Conservation (phyloP, 352 stramenopile genomes). For the Saprolegnia diclina region DNA sequence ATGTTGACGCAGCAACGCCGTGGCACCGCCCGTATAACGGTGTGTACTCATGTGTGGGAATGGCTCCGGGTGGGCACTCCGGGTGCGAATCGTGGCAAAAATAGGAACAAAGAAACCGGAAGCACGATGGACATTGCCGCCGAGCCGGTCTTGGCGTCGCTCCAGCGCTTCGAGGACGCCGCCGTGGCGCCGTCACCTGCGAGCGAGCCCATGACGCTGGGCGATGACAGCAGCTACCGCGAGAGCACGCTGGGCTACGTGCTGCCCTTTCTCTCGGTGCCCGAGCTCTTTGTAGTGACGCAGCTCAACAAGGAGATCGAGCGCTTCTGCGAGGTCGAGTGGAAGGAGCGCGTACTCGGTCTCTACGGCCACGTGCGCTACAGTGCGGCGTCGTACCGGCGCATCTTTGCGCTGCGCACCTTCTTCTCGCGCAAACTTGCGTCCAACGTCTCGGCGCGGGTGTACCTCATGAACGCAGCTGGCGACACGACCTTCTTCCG, state of each 20-base stretch:
- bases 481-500: conserved; percentile 67
- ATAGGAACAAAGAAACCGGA: conserved; percentile 5
- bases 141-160: background rate
- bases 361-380: conserved; percentile 12
- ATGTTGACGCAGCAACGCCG: too few relatives aligned
- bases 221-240: background rate
- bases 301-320: conserved; percentile 25
- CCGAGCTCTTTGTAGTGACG: conserved; percentile 12
- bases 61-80: background rate
- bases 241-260: conserved; percentile 23
- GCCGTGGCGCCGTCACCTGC: background rate
- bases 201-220: background rate
- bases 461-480: conserved; percentile 80
- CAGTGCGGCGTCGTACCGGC: background rate
- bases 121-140: background rate
- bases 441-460: conserved; percentile 48
- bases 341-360: conserved; percentile 12
- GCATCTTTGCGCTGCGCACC: conserved; percentile 36
- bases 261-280: conserved; percentile 13
- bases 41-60: background rate
- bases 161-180: background rate
- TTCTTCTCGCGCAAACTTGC: conserved; percentile 58
- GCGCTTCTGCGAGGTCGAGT: conserved; percentile 24
- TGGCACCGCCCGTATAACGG: too few relatives aligned
- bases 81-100: background rate